These are phyloP conservation scores for Cercospora sojina DNA, from an alignment of 2,329 filamentous ascomycete species.

Conservation along the genomic window DNA sequence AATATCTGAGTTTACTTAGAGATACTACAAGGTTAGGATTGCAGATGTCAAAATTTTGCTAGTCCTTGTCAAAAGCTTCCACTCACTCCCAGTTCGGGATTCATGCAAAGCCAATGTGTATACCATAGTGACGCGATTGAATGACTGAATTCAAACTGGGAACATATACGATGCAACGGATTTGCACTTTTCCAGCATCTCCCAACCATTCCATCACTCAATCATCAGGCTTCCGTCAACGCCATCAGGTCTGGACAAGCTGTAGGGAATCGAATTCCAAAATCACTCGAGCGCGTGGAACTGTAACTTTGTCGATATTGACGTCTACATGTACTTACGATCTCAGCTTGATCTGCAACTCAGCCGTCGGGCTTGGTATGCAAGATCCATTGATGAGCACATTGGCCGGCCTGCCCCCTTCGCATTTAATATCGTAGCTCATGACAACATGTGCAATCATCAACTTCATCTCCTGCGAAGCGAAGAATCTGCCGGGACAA, in stretches of 20 bases:
- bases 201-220: too few relatives aligned
- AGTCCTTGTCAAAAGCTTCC: background rate
- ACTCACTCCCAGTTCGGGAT: background rate
- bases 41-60: too few relatives aligned
- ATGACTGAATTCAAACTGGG: background rate
- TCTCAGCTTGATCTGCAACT: constrained; percentile 19
- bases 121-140: background rate
- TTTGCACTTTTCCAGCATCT: background rate
- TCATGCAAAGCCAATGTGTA: background rate
- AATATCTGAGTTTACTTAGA: too few relatives aligned
- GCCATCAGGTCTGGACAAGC: background rate
- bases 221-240: background rate
- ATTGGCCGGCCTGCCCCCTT: constrained; percentile 22
- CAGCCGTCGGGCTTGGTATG: constrained; percentile 13
- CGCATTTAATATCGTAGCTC: constrained; percentile 40
- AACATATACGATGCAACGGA: background rate
- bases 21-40: too few relatives aligned
- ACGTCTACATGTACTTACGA: background rate
- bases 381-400: constrained; percentile 19
- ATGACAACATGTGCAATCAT: constrained; percentile 46
- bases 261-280: background rate
- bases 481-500: constrained; percentile 46
- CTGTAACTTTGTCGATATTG: background rate
- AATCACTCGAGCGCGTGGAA: background rate
- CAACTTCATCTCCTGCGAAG: constrained; percentile 49